phyloP scores from a whole-genome alignment of 495 filamentous ascomycete species.

The Penicillium verhagenii region DNA sequence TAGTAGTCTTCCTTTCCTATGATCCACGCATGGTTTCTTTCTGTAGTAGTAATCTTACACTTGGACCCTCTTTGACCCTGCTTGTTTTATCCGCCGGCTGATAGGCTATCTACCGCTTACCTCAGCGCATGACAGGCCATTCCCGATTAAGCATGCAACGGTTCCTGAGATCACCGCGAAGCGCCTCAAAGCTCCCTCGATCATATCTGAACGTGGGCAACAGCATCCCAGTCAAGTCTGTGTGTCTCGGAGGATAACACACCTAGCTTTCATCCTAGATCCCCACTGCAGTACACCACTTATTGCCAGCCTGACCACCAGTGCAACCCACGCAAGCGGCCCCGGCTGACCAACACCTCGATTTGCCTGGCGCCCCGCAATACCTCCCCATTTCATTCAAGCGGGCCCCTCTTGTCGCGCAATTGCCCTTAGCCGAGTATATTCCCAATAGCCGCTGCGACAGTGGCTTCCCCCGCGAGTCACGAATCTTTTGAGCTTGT shows the following conservation, averaged over 20 bases:
- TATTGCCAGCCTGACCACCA: slow-evolving; percentile 20
- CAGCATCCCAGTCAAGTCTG: not conserved
- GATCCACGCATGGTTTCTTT: not conserved
- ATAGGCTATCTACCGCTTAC: slow-evolving; percentile 16
- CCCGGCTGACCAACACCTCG: slow-evolving; percentile 23
- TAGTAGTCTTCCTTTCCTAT: not conserved
- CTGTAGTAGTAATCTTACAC: not conserved
- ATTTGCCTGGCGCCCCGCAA: slow-evolving; percentile 19
- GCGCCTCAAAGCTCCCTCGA: not conserved
- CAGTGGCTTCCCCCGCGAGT: slow-evolving; percentile 26
- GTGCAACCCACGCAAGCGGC: slow-evolving; percentile 21
- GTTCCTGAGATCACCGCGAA: slow-evolving; percentile 19
- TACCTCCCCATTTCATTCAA: slow-evolving; percentile 11
- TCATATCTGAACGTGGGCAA: not conserved
- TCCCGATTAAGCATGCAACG: slow-evolving; percentile 15
- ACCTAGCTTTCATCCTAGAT: not conserved
- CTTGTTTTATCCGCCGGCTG: slow-evolving; percentile 12
- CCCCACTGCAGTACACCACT: slow-evolving; percentile 7
- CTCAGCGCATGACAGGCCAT: slow-evolving; percentile 6
- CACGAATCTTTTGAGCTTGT: slow-evolving; percentile 38
- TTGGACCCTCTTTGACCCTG: not conserved
- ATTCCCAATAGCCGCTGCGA: slow-evolving; percentile 16
- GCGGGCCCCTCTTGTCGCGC: slow-evolving; percentile 10
- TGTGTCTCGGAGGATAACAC: slow-evolving; percentile 16
- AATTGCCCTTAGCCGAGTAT: not conserved